Conservation (phyloP, 768 basidiomycete genomes). For the Solioccasus polychromus region DNA sequence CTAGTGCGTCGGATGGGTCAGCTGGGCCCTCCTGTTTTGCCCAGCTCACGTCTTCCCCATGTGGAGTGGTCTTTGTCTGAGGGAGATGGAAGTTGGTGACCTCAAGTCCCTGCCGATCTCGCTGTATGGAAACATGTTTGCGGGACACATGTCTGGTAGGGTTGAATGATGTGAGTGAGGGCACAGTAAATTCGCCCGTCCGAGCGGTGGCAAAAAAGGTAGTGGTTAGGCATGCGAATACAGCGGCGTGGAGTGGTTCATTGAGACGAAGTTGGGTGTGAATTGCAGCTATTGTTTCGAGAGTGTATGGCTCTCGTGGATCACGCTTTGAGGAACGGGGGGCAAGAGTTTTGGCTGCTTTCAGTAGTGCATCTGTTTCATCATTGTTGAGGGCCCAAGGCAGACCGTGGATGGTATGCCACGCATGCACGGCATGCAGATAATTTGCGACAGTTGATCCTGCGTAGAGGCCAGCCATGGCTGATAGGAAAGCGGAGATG, state of each 20-base stretch:
- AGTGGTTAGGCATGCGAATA: slow-evolving; percentile 38
- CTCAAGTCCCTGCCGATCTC: slow-evolving; percentile 24
- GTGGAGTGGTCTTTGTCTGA: slow-evolving; percentile 5
- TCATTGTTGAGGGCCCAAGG: slow-evolving; percentile 7
- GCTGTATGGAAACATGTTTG: slow-evolving; percentile 10
- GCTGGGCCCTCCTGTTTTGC: slow-evolving; percentile 25
- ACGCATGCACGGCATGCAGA: slow-evolving; percentile 14
- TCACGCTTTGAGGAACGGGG: slow-evolving; percentile 13
- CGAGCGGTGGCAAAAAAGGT: slow-evolving; percentile 35
- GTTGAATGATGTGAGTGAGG: slow-evolving; percentile 30
- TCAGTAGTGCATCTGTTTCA: slow-evolving; percentile 15
- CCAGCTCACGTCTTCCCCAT: slow-evolving; percentile 36
- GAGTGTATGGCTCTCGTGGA: slow-evolving; percentile 10
- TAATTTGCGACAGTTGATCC: slow-evolving; percentile 15
- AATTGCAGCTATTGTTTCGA: slow-evolving; percentile 1
- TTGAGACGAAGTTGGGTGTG: neutral
- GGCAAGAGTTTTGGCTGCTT: slow-evolving; percentile 10
- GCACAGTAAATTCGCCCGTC: slow-evolving; percentile 39
- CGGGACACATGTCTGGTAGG: slow-evolving; percentile 28
- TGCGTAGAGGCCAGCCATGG: neutral
- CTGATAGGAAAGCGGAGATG: slow-evolving; percentile 15
- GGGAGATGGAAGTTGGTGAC: slow-evolving; percentile 12
- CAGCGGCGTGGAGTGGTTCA: slow-evolving; percentile 33
- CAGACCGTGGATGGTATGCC: slow-evolving; percentile 28
- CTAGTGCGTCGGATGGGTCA: slow-evolving; percentile 24